phyloP scores from a whole-genome alignment of 495 filamentous ascomycete genomes.

The Aspergillus cavernicola region DNA sequence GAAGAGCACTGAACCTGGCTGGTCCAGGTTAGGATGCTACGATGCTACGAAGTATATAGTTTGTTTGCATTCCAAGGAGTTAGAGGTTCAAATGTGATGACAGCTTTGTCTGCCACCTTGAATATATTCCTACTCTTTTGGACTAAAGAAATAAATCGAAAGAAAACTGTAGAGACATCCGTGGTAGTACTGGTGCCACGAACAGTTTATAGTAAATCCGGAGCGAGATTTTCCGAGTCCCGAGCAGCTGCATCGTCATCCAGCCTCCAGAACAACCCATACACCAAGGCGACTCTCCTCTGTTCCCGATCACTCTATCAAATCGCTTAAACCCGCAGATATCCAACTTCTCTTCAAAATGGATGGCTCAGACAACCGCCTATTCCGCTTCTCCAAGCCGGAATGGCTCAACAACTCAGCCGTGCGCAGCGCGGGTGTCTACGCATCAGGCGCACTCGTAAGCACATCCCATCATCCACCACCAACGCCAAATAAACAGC shows the following conservation, averaged over 20 bases:
- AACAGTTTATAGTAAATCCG: no score
- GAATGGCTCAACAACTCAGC: slow-evolving; percentile 88
- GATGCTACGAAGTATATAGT: slow-evolving; percentile 19
- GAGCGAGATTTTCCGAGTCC: slow-evolving; percentile 20
- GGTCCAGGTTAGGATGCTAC: slow-evolving; percentile 22
- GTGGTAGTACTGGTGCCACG: no score
- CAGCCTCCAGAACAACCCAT: slow-evolving; percentile 8
- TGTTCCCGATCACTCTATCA: no score
- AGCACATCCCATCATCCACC: slow-evolving; percentile 22
- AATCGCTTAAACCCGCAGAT: neutral
- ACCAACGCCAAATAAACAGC: neutral
- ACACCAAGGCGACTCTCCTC: no score
- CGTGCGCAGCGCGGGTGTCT: slow-evolving; percentile 79
- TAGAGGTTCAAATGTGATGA: neutral
- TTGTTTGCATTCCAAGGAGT: neutral
- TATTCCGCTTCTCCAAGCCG: slow-evolving; percentile 75
- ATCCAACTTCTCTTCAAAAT: slow-evolving; percentile 15
- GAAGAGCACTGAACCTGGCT: slow-evolving; percentile 30
- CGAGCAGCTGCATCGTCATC: slow-evolving; percentile 17
- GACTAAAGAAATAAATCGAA: no score
- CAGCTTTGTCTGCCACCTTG: no score
- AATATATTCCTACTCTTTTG: no score
- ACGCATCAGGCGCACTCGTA: slow-evolving; percentile 82
- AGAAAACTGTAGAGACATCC: no score
- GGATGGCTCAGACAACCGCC: slow-evolving; percentile 56